Percentiles rank a stretch among this genome's conserved stretches.
Conservation (phyloP, 2,329 filamentous ascomycete species). For the Aspergillus aculeatinus region DNA sequence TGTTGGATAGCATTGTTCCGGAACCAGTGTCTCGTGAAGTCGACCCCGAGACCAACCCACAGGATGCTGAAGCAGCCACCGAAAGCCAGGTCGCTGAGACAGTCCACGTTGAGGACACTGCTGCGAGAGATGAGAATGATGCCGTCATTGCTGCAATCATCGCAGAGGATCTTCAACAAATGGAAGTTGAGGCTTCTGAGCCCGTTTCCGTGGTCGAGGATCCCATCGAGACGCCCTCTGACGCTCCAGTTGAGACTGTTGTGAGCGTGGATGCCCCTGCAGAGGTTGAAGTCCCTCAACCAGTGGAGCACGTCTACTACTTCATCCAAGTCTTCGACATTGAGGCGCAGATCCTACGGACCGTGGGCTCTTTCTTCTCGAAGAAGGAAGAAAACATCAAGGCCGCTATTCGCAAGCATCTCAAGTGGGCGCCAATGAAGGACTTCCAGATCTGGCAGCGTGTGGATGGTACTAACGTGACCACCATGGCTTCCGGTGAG, state of each 20-base stretch:
- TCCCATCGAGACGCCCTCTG: constrained; percentile 14
- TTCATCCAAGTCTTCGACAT: constrained; percentile 55
- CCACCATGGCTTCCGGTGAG: constrained; percentile 34
- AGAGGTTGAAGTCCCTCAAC: constrained; percentile 23
- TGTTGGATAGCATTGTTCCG: background rate
- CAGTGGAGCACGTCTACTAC: constrained; percentile 44
- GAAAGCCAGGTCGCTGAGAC: background rate
- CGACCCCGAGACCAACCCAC: background rate
- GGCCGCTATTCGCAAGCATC: constrained; percentile 38
- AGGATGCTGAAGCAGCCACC: background rate
- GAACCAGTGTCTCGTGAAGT: background rate
- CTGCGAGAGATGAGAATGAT: constrained; percentile 20
- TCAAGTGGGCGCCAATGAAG: constrained; percentile 39
- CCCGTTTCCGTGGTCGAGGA: constrained; percentile 8
- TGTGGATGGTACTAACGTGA: constrained; percentile 38
- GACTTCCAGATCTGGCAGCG: constrained; percentile 47
- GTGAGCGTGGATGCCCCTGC: constrained; percentile 16
- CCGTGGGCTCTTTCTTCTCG: constrained; percentile 45
- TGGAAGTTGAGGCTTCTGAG: constrained; percentile 20
- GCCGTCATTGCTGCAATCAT: constrained; percentile 32
- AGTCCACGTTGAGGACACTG: background rate
- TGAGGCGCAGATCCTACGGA: constrained; percentile 45
- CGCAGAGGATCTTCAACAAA: constrained; percentile 27
- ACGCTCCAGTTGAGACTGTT: constrained; percentile 11
- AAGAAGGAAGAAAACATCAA: constrained; percentile 42